Evolutionary conservation across 106 monocot species (phyloP).

Genomic region (Agapanthus africanus): DNA sequence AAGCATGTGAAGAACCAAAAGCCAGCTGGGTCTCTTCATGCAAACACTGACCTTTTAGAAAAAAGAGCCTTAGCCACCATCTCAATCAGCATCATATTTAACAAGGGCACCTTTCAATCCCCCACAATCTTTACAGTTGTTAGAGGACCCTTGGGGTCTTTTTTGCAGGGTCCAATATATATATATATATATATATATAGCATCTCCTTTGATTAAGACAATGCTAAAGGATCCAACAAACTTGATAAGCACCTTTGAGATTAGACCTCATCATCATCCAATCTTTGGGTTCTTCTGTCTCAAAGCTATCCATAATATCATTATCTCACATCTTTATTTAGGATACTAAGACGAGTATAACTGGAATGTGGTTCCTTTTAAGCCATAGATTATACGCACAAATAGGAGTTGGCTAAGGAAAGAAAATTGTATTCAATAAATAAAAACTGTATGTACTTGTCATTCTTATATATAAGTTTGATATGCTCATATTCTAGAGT

Average conservation of each 20-base stretch:
- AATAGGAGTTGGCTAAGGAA: too few species aligned
- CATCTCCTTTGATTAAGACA: conserved; percentile 4
- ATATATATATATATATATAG: too few species aligned
- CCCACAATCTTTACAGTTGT: conserved; percentile 4
- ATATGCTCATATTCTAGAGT: too few species aligned
- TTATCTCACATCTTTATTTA: not conserved
- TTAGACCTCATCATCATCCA: not conserved
- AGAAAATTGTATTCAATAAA: too few species aligned
- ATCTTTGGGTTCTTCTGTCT: not conserved
- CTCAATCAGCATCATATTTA: not conserved
- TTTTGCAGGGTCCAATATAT: too few species aligned
- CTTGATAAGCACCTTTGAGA: not conserved
- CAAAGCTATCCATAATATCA: not conserved
- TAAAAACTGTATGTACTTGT: too few species aligned
- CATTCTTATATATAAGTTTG: too few species aligned
- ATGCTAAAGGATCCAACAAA: conserved; percentile 2
- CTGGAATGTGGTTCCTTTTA: not conserved
- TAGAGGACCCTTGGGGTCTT: not conserved
- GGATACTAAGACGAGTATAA: not conserved
- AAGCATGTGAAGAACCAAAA: too few species aligned
- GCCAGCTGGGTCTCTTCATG: too few species aligned
- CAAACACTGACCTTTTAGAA: too few species aligned
- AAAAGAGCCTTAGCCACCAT: too few species aligned
- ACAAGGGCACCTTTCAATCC: not conserved
- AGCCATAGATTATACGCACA: too few species aligned